Base-by-base conservation (phyloP, 2,329 filamentous ascomycete species). In the Seiridium cupressi region DNA sequence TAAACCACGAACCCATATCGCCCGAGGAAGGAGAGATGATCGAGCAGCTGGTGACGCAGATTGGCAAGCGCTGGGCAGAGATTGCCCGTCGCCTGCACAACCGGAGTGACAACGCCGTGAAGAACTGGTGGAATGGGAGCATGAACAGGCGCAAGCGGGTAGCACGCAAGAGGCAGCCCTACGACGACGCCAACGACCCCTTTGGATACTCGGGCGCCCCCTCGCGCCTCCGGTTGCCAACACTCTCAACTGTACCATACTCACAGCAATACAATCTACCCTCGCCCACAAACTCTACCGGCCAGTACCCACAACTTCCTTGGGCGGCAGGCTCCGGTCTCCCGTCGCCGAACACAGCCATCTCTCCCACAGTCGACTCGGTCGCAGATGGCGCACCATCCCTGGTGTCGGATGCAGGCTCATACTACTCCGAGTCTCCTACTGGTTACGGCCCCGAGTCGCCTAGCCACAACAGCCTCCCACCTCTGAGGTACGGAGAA, bases 121-220 rank as follows among this genome's bases (percentile, higher is more conserved):
- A 97, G 85, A 97, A 97, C 76, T 97, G 93, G 92, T 97, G 91
- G 91, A 97, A 97, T 72, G 93, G 93, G 55, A 91, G 89, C 72
- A 90, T 93, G 83, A 97, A 97, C 78, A 87, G 93, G 69, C 84
- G 89, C 69, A 83, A 81, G 70, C 79, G 87, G 65, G 73, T 80
- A 57, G 72, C 77, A 63, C 74, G 79, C n/a, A 73, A 73, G 64
- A 78, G 72, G 64, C 66, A 57, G 58, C 62, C 62, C 66, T 73
- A 57, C 68, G 75, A 66, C 70, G 74, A 55, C 70, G 64, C 62
- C 67, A 68, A 60, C 55, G 58, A 58, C 32, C 42, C 48, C 18
- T 51, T 31, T 34, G 51, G 48, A 9, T 60, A 53, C 47, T 35
- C 59, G 26, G 34, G 46, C 55, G n/a, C 57, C 56, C 57, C 60